Evolutionary conservation across 768 basidiomycete genomes (phyloP).

Genomic region (Naematelia aurantialba): DNA sequence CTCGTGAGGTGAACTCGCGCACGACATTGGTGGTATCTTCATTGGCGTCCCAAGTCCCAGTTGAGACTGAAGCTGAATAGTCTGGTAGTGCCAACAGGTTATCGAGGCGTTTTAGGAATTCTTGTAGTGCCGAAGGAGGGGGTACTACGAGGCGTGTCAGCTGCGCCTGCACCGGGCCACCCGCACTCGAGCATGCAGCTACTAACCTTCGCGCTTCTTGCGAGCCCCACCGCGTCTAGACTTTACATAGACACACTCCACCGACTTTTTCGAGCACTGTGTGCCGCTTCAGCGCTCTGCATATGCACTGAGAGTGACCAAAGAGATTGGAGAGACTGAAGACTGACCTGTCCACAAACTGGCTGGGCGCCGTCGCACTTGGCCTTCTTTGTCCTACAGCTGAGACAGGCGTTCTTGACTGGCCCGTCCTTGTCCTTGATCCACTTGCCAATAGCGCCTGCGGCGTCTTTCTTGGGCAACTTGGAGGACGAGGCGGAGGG

Average conservation of each 20-base stretch:
- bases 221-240: slow-evolving; percentile 46
- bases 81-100: slow-evolving; percentile 23
- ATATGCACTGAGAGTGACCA: background rate
- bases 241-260: slow-evolving; percentile 49
- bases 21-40: slow-evolving; percentile 38
- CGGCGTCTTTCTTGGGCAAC: background rate
- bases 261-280: slow-evolving; percentile 38
- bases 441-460: slow-evolving; percentile 19
- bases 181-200: background rate
- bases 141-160: slow-evolving; percentile 11
- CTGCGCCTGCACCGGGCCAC: background rate
- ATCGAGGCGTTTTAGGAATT: slow-evolving; percentile 44
- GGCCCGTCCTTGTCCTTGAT: slow-evolving; percentile 33
- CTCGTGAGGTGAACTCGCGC: slow-evolving; percentile 21
- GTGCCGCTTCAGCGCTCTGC: background rate
- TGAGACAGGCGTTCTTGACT: slow-evolving; percentile 46
- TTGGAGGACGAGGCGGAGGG: background rate
- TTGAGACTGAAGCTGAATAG: slow-evolving; percentile 1
- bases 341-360: slow-evolving; percentile 42
- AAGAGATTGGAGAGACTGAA: background rate
- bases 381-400: slow-evolving; percentile 46
- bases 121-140: slow-evolving; percentile 38
- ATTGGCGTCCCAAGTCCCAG: slow-evolving; percentile 2
- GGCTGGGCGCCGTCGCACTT: slow-evolving; percentile 48
- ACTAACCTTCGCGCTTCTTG: slow-evolving; percentile 41